Evolutionary conservation across 768 basidiomycete genomes (phyloP).

Genomic region (Filobasidium floriforme): DNA sequence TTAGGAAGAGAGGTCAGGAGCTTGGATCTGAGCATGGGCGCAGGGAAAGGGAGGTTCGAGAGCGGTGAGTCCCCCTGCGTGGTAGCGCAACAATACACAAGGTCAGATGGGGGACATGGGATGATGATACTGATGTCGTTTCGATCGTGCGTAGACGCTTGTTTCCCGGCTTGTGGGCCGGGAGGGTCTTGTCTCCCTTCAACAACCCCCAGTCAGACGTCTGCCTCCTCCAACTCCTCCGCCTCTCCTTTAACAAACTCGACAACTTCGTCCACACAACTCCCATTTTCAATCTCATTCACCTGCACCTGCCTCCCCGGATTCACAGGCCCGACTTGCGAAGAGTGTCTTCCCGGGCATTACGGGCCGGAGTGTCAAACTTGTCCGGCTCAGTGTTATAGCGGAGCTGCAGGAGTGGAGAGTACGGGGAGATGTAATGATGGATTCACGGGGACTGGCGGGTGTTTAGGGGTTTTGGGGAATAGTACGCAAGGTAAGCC

Average conservation of each 20-base stretch:
- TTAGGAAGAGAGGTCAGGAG: not conserved
- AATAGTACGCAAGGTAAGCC: constrained; percentile 24
- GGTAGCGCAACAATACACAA: too few species aligned
- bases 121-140: not conserved
- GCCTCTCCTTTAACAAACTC: not conserved
- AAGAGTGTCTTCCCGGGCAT: constrained; percentile 28
- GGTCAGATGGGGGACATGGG: not conserved
- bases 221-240: not conserved
- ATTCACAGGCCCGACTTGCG: constrained; percentile 37
- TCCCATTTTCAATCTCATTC: not conserved
- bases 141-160: constrained; percentile 20
- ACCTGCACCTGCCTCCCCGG: constrained; percentile 33
- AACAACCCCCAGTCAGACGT: not conserved
- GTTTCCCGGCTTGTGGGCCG: constrained; percentile 34
- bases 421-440: constrained; percentile 29
- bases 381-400: constrained; percentile 22
- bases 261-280: not conserved
- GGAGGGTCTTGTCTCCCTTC: constrained; percentile 30
- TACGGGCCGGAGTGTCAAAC: constrained; percentile 32
- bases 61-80: constrained; percentile 16
- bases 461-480: constrained; percentile 31
- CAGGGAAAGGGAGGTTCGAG: not conserved
- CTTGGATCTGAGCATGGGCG: not conserved
- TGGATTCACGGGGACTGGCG: constrained; percentile 34
- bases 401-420: not conserved